These are phyloP conservation scores for Collariella sp. DNA, from an alignment of 495 filamentous ascomycete genomes.

Conservation along the genomic window DNA sequence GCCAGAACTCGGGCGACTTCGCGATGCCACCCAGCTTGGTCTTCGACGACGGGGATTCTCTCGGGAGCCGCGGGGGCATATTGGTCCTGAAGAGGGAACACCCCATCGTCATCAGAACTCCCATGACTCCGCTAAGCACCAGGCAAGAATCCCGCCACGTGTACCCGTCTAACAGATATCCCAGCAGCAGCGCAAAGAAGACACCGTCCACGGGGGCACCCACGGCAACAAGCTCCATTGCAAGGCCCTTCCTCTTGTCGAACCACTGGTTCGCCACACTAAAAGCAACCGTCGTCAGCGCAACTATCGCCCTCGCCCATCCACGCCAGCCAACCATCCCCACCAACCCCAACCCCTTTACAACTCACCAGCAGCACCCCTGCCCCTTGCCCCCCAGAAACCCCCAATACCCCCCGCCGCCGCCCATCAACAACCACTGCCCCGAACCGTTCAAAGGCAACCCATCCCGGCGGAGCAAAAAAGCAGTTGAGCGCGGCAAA, in stretches of 20 bases:
- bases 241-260: constrained; percentile 10
- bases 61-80: neutral
- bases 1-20: constrained; percentile 20
- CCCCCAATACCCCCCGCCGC: constrained; percentile 17
- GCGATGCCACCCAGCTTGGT: constrained; percentile 3
- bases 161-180: constrained; percentile 18
- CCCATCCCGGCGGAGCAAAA: constrained; percentile 14
- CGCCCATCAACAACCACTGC: too few species aligned
- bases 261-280: constrained; percentile 26
- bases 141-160: constrained; percentile 14
- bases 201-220: constrained; percentile 27
- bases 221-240: constrained; percentile 22
- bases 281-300: constrained; percentile 23
- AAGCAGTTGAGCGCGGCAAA: constrained; percentile 25
- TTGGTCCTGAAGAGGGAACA: constrained; percentile 21
- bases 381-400: constrained; percentile 23
- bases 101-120: constrained; percentile 13
- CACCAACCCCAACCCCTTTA: too few species aligned
- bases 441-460: constrained; percentile 21
- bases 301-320: constrained; percentile 12
- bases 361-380: constrained; percentile 18
- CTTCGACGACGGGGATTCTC: neutral
- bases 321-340: constrained; percentile 6
- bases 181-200: constrained; percentile 25
- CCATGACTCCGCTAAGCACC: constrained; percentile 13